phyloP scores from a whole-genome alignment of 2,329 filamentous ascomycete genomes.

The Chaetomiaceae sp. region DNA sequence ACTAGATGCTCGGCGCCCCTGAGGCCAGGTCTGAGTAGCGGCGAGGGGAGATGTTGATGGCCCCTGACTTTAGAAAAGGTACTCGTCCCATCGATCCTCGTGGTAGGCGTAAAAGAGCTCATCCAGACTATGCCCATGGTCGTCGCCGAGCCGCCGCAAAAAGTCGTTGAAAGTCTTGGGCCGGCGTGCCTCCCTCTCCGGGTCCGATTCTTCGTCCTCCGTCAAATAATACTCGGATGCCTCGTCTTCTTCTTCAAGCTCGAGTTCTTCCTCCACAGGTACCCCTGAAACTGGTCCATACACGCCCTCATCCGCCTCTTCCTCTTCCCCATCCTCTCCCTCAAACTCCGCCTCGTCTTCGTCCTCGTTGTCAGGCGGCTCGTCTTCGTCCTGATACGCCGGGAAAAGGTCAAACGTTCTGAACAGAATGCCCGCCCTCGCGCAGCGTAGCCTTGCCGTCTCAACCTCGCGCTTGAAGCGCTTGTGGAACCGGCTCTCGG shows the following conservation, averaged over 20 bases:
- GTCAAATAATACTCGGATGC: constrained; percentile 29
- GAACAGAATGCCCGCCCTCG: constrained; percentile 24
- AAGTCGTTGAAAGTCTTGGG: constrained; percentile 27
- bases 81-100: constrained; percentile 30
- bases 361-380: constrained; percentile 18
- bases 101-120: constrained; percentile 29
- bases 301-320: constrained; percentile 7
- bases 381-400: constrained; percentile 28
- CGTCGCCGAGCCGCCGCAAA: constrained; percentile 25
- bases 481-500: constrained; percentile 25
- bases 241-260: constrained; percentile 28
- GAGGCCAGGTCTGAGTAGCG: no score
- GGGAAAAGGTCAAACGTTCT: constrained; percentile 27
- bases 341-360: constrained; percentile 20
- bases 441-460: constrained; percentile 21
- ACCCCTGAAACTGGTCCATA: constrained; percentile 7
- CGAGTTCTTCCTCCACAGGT: constrained; percentile 24
- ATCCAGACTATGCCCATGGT: constrained; percentile 27
- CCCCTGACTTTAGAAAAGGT: constrained; percentile 26
- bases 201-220: constrained; percentile 27
- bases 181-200: constrained; percentile 26
- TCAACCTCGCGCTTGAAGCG: constrained; percentile 26
- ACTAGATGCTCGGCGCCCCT: no score
- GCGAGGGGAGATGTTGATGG: not conserved
- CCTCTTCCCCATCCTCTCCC: constrained; percentile 15